phyloP scores from a whole-genome alignment of 1,284 basidiomycete genomes.

The Papiliotrema flavescens region DNA sequence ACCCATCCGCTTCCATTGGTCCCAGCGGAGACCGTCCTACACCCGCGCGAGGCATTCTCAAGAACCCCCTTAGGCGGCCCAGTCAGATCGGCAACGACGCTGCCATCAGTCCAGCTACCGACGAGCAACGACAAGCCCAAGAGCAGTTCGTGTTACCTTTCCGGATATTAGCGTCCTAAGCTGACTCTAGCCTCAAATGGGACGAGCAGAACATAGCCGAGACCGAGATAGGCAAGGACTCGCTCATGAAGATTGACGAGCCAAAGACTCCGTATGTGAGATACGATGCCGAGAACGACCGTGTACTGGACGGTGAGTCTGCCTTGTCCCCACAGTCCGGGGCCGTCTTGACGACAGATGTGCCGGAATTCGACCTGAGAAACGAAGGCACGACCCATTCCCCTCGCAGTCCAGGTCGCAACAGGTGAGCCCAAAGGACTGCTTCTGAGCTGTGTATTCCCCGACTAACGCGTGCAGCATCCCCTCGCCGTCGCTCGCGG shows the following conservation, averaged over 20 bases:
- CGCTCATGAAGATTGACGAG: conserved; percentile 93
- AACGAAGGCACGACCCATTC: conserved; percentile 15
- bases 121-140: conserved; percentile 9
- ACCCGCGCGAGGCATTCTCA: conserved; percentile 43
- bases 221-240: conserved; percentile 88
- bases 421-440: conserved; percentile 12
- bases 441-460: background rate
- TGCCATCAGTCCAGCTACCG: background rate
- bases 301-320: conserved; percentile 59
- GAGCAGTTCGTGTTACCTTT: conserved; percentile 13
- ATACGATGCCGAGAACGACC: conserved; percentile 79
- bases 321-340: background rate
- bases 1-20: conserved; percentile 5
- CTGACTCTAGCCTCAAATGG: conserved; percentile 65
- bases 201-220: conserved; percentile 86
- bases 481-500: conserved; percentile 13
- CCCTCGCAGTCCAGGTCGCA: conserved; percentile 13
- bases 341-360: conserved; percentile 54
- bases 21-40: conserved; percentile 30
- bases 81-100: conserved; percentile 8
- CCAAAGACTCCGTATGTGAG: conserved; percentile 94
- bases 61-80: conserved; percentile 35
- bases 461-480: conserved; percentile 15
- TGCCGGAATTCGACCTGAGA: conserved; percentile 43
- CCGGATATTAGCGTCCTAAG: background rate